A percentile compares a stretch with the other conserved stretches of the same genome.
Evolutionary conservation across 139 green algal species (phyloP).

Genomic region (Auxenochlorella pyrenoidosa): DNA sequence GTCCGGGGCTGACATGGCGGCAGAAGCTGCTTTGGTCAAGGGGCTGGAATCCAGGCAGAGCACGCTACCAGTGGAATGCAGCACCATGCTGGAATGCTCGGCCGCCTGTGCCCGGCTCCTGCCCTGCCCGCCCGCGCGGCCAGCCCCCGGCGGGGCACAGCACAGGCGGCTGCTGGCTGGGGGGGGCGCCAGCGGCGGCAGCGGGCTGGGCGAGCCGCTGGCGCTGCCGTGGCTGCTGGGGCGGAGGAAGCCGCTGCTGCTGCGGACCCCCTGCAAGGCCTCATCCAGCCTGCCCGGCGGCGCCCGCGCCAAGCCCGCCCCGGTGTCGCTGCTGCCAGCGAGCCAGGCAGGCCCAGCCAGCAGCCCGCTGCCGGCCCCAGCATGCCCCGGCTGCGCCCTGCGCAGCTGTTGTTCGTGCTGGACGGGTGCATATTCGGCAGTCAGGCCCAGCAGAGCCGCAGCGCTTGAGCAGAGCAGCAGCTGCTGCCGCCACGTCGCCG

Average conservation of each 20-base stretch:
- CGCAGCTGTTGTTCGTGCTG: neutral
- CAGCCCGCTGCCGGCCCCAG: neutral
- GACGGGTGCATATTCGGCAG: neutral
- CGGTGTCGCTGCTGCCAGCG: neutral
- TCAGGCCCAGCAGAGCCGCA: conserved; percentile 27
- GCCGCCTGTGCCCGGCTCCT: too few species aligned
- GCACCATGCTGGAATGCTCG: too few species aligned
- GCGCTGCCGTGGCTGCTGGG: neutral
- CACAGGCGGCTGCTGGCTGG: neutral
- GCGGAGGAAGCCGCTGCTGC: conserved; percentile 14
- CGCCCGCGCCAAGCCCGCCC: neutral
- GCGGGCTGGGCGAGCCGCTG: neutral
- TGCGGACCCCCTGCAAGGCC: neutral
- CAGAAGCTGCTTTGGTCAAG: neutral
- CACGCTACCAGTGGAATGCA: too few species aligned
- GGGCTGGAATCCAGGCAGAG: neutral
- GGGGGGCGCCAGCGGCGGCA: neutral
- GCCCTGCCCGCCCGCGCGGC: neutral
- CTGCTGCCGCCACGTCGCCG: conserved; percentile 13
- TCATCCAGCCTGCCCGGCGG: neutral
- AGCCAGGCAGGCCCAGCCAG: conserved; percentile 17
- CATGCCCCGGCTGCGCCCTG: too few species aligned
- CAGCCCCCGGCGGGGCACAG: neutral
- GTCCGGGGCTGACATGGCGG: neutral
- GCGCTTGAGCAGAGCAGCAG: conserved; percentile 31